phyloP scores from a whole-genome alignment of 2,329 filamentous ascomycete genomes.

The Epichloe sp. region DNA sequence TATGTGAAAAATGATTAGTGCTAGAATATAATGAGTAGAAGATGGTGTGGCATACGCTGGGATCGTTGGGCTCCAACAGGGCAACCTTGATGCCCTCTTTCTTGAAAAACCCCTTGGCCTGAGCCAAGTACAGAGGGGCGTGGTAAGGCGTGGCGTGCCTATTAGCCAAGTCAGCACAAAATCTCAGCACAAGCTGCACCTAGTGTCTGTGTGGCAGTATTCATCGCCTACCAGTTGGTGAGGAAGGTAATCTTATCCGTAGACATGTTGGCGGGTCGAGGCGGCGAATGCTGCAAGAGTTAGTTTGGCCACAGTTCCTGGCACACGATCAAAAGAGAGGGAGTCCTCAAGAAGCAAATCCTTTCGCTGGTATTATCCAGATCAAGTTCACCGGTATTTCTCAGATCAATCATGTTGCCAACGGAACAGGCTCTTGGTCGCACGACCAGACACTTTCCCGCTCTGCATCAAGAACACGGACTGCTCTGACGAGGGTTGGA shows the following conservation, averaged over 20 bases:
- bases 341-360: conserved; percentile 55
- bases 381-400: conserved; percentile 78
- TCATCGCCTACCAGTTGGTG: conserved; percentile 56
- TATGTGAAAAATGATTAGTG: not conserved
- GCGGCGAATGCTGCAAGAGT: conserved; percentile 30
- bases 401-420: conserved; percentile 38
- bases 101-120: conserved; percentile 61
- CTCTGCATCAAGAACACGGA: too few relatives aligned
- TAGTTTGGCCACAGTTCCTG: conserved; percentile 27
- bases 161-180: not conserved
- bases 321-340: not conserved
- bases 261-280: conserved; percentile 48
- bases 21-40: not conserved
- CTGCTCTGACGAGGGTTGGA: too few relatives aligned
- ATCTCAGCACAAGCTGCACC: not conserved
- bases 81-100: conserved; percentile 68
- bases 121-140: conserved; percentile 63
- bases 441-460: not conserved
- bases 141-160: conserved; percentile 78
- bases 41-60: conserved; percentile 37
- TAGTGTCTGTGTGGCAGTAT: not conserved
- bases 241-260: conserved; percentile 78
- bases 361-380: conserved; percentile 82
- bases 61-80: conserved; percentile 66
- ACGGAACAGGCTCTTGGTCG: not conserved